These are phyloP conservation scores for bread wheat (Triticum aestivum) DNA, from an alignment of 176 grass and related monocot genomes.

Conservation along the genomic window DNA sequence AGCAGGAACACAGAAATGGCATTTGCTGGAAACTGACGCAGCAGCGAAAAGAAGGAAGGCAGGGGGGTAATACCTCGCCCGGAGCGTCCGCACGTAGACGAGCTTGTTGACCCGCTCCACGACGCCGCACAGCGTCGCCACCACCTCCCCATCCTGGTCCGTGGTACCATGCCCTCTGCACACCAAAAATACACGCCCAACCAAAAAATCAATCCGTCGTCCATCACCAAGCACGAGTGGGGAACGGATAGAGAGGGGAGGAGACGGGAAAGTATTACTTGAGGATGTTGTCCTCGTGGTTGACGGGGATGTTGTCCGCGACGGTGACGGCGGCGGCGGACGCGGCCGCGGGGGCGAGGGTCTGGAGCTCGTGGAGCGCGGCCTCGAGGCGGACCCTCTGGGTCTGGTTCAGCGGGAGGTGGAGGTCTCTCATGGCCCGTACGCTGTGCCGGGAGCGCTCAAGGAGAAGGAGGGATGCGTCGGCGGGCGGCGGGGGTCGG, in stretches of 20 bases:
- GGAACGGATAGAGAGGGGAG: background rate
- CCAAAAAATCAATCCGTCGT: background rate
- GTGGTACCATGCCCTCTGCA: conserved; percentile 84
- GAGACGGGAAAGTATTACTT: conserved; percentile 39
- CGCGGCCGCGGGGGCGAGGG: conserved; percentile 32
- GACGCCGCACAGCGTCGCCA: conserved; percentile 85
- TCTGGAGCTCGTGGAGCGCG: conserved; percentile 64
- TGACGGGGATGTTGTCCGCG: conserved; percentile 78
- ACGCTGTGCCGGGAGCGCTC: background rate
- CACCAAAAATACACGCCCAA: background rate
- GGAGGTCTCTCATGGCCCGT: conserved; percentile 57
- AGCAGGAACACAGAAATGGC: background rate
- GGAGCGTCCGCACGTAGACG: conserved; percentile 76
- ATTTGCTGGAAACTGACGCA: background rate
- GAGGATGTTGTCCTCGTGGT: conserved; percentile 92
- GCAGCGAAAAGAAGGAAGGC: background rate
- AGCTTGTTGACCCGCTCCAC: conserved; percentile 96
- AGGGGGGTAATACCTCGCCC: conserved; percentile 53
- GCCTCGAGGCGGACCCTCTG: conserved; percentile 85
- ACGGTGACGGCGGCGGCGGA: conserved; percentile 62
- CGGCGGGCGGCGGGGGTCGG: background rate
- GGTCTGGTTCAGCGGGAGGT: conserved; percentile 92
- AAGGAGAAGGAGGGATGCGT: background rate
- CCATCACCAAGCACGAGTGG: background rate
- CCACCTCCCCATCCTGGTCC: conserved; percentile 75